Percentiles rank a stretch among this genome's conserved stretches.
These are phyloP conservation scores for Kodamaea ohmeri DNA, from an alignment of 1,139 yeast species.

Conservation along the genomic window DNA sequence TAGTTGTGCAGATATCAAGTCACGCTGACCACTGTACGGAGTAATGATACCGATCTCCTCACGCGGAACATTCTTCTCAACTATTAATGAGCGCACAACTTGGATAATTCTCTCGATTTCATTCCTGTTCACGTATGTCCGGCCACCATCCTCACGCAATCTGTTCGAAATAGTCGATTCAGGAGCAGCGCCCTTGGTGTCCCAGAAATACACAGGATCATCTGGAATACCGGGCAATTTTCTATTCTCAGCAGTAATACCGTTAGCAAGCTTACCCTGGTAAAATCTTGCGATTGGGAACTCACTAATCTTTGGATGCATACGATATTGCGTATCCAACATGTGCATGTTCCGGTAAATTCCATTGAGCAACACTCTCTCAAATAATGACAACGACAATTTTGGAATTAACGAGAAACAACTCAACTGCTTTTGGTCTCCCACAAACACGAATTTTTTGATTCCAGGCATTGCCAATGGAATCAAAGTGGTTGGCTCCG, in stretches of 20 bases:
- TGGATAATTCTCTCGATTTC: conserved; percentile 50
- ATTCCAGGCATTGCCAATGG: conserved; percentile 70
- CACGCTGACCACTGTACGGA: conserved; percentile 73
- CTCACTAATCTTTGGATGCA: conserved; percentile 62
- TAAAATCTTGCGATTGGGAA: conserved; percentile 62
- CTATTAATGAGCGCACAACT: conserved; percentile 47
- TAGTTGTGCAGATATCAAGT: conserved; percentile 50
- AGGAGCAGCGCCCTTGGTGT: conserved; percentile 40
- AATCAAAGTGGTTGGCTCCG: conserved; percentile 67
- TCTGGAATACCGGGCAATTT: conserved; percentile 35
- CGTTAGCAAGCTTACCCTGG: conserved; percentile 53
- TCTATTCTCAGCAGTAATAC: conserved; percentile 53
- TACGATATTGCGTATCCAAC: conserved; percentile 72
- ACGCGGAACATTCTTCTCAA: conserved; percentile 50
- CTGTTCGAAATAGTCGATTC: conserved; percentile 48
- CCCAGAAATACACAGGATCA: conserved; percentile 55
- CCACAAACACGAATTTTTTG: conserved; percentile 66
- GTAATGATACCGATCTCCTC: conserved; percentile 64
- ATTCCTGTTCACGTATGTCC: conserved; percentile 51
- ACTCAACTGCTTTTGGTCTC: conserved; percentile 64
- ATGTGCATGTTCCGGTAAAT: conserved; percentile 58
- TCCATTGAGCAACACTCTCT: conserved; percentile 55
- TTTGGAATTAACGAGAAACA: conserved; percentile 66
- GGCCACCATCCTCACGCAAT: conserved; percentile 49
- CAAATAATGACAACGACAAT: conserved; percentile 57